Evolutionary conservation across 140 eudicot species (phyloP), one percentile per base, ranked within the genome.

Genomic region (Oenanthe javanica): DNA sequence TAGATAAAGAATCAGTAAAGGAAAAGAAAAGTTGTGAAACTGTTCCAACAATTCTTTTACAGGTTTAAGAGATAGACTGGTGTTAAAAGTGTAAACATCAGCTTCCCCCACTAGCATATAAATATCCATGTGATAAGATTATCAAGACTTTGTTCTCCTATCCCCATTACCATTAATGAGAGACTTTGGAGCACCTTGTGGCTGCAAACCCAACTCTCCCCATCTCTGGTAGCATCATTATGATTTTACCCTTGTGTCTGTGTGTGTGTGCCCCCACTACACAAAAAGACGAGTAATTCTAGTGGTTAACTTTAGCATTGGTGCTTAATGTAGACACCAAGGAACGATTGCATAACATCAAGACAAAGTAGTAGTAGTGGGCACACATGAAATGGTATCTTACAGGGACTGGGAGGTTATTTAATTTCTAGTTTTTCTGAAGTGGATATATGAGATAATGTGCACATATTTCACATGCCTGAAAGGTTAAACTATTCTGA

Each of bases 271-370:
- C 48, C 77, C 84, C 84, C 85, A 85, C 84, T 66, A 23, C 52
- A 55, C 86, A 81, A 76, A 80, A 82, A 77, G 80, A 54, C 55
- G 84, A 80, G 79, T 70, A 49, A 76, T 82, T 72, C 76, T 46
- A 77, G 82, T 82, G 84, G 86, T 55, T 77, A 82, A 57, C 85
- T 78, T 70, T 78, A 67, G 80, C 16, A 82, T 67, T 71, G 82
- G 85, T 78, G 79, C 79, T 73, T 82, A 78, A 78, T 82, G 82
- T 82, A 40, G 84, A 77, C 82, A 69, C 73, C 82, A 81, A 81
- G 80, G 80, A 75, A 73, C 80, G 75, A 74, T 25, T 57, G 38
- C 50, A 81, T 25, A 66, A 81, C 80, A 73, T 75, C 76, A 57
- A 75, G 79, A 81, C 79, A 81, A 72, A 72, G 79, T 72, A 31